Conservation (phyloP, 2,329 filamentous ascomycete genomes). For the Colletotrichum sidae region DNA sequence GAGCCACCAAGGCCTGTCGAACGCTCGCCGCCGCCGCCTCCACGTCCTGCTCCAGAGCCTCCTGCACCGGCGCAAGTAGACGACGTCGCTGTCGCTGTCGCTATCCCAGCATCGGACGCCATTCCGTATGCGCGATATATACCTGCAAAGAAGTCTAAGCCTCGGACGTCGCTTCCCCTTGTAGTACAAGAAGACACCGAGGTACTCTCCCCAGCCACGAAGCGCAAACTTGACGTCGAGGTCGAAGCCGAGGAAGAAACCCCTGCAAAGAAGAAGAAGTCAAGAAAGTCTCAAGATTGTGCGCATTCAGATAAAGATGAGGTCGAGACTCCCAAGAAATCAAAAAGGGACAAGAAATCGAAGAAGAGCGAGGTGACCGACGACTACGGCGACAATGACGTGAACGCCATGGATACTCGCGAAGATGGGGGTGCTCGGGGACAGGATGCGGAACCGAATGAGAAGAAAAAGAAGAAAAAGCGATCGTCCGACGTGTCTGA, state of each 20-base stretch:
- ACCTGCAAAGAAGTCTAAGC: slow-evolving; percentile 34
- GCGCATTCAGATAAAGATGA: slow-evolving; percentile 39
- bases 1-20: slow-evolving; percentile 19
- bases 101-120: slow-evolving; percentile 3
- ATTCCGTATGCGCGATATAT: slow-evolving; percentile 36
- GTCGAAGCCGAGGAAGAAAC: slow-evolving; percentile 43
- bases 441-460: slow-evolving; percentile 40
- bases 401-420: slow-evolving; percentile 23
- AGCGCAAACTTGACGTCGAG: slow-evolving; percentile 51
- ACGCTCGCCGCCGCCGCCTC: slow-evolving; percentile 9
- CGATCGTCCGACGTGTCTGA: background rate
- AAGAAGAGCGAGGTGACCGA: background rate
- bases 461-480: slow-evolving; percentile 37
- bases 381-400: background rate
- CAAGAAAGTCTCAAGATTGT: slow-evolving; percentile 42
- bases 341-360: slow-evolving; percentile 47
- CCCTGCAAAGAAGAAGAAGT: slow-evolving; percentile 50
- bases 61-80: slow-evolving; percentile 28
- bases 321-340: slow-evolving; percentile 35
- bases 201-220: slow-evolving; percentile 38
- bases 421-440: slow-evolving; percentile 38
- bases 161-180: slow-evolving; percentile 28
- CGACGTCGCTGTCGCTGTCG: slow-evolving; percentile 8
- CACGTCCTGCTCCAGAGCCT: slow-evolving; percentile 24
- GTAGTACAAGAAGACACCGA: background rate